Evolutionary conservation across 768 basidiomycete species (phyloP).

Genomic region (Gloeophyllum trabeum): DNA sequence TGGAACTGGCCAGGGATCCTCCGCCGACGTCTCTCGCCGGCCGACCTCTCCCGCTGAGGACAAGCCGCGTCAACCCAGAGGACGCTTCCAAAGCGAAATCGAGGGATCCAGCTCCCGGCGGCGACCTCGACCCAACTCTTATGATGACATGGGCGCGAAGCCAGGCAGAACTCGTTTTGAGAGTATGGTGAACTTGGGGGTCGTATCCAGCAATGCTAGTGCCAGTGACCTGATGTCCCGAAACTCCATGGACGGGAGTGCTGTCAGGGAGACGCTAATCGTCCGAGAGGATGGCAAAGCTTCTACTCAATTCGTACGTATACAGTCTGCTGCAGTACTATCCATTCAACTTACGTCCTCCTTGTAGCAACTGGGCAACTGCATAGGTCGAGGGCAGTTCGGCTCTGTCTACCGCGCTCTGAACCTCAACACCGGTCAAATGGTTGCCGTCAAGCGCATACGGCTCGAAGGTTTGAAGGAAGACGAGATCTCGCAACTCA

Average conservation of each 20-base stretch:
- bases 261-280: constrained; percentile 57
- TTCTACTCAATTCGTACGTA: constrained; percentile 69
- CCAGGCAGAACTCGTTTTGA: constrained; percentile 54
- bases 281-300: constrained; percentile 75
- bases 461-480: constrained; percentile 83
- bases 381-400: constrained; percentile 95
- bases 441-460: constrained; percentile 99
- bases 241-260: constrained; percentile 54
- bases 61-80: constrained; percentile 35
- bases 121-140: constrained; percentile 51
- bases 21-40: constrained; percentile 11
- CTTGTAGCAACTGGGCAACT: constrained; percentile 89
- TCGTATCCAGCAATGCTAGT: constrained; percentile 36
- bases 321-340: constrained; percentile 3
- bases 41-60: constrained; percentile 13
- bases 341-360: constrained; percentile 3
- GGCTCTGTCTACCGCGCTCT: constrained; percentile 92
- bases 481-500: constrained; percentile 80
- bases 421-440: constrained; percentile 89
- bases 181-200: constrained; percentile 58
- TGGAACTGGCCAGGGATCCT: constrained; percentile 5
- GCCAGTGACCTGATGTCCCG: constrained; percentile 56
- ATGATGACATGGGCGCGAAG: constrained; percentile 52
- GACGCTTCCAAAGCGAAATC: constrained; percentile 67
- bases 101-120: constrained; percentile 42